Evolutionary conservation across 108 stramenopile species (phyloP).

Genomic region (Ochromonas danica): DNA sequence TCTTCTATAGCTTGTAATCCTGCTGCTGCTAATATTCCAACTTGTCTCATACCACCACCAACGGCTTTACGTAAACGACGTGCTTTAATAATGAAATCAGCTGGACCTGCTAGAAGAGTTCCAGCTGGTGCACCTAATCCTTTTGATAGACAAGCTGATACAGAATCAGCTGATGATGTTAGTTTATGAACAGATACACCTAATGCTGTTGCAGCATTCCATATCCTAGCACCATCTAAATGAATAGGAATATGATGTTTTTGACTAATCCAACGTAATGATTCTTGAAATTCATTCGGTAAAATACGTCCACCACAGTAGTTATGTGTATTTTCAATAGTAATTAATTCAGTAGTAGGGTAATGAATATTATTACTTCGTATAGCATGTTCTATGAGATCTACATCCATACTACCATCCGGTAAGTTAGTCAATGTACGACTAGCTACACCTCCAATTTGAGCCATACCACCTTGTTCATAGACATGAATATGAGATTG

Average conservation of each 20-base stretch:
- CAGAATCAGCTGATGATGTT: constrained; percentile 70
- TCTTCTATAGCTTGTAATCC: too few species aligned
- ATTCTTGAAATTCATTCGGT: too few species aligned
- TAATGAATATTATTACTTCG: constrained; percentile 84
- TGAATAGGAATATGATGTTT: too few species aligned
- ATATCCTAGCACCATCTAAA: too few species aligned
- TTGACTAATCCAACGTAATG: too few species aligned
- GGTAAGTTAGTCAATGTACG: constrained; percentile 69
- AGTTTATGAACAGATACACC: constrained; percentile 57
- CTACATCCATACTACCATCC: constrained; percentile 65
- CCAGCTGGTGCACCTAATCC: constrained; percentile 93
- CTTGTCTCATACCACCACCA: constrained; percentile 96
- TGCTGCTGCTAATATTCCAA: constrained; percentile 45
- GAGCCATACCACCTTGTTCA: constrained; percentile 61
- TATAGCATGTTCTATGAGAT: constrained; percentile 53
- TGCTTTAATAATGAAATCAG: constrained; percentile 66
- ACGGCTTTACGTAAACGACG: constrained; percentile 82
- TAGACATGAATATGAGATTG: constrained; percentile 55
- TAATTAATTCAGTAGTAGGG: constrained; percentile 73
- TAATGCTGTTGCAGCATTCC: too few species aligned
- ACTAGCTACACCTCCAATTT: constrained; percentile 70
- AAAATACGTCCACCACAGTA: too few species aligned
- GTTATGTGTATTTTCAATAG: too few species aligned
- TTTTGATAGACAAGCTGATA: constrained; percentile 91
- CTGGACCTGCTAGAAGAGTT: constrained; percentile 76